Percentiles rank a stretch among this genome's conserved stretches.
Evolutionary conservation across 371 early-diverging fungal genomes (phyloP).

Genomic region (Apophysomyces variabilis): DNA sequence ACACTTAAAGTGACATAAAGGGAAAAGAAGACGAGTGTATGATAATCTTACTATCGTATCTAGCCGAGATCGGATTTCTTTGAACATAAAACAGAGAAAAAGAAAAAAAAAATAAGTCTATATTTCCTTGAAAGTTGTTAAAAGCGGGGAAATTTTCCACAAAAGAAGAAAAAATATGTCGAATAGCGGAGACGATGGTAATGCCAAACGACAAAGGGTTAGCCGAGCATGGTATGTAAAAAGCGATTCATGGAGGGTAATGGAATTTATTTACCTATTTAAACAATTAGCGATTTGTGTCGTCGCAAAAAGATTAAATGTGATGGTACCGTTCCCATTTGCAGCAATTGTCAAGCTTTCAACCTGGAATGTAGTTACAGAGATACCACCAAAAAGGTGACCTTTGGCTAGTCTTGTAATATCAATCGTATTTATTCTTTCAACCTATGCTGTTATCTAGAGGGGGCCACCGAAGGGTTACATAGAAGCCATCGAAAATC

Average conservation of each 20-base stretch:
- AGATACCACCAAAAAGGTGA: slow-evolving; percentile 52
- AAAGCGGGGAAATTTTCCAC: not conserved
- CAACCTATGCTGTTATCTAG: slow-evolving; percentile 22
- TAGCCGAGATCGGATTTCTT: not conserved
- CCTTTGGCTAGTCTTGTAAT: not conserved
- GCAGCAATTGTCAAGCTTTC: slow-evolving; percentile 51
- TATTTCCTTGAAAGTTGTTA: not conserved
- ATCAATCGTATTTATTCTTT: not conserved
- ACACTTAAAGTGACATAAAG: too few species aligned
- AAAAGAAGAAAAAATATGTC: slow-evolving; percentile 19
- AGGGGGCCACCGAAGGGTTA: slow-evolving; percentile 78
- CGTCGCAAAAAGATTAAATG: slow-evolving; percentile 73
- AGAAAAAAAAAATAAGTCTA: not conserved
- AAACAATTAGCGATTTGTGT: slow-evolving; percentile 49
- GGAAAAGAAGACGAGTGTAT: too few species aligned
- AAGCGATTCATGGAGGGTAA: too few species aligned
- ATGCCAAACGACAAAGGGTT: slow-evolving; percentile 46
- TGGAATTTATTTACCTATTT: too few species aligned
- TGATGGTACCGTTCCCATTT: slow-evolving; percentile 60
- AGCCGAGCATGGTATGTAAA: slow-evolving; percentile 52
- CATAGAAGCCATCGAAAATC: slow-evolving; percentile 73
- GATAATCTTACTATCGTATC: too few species aligned
- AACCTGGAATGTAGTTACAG: slow-evolving; percentile 48
- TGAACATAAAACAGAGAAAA: not conserved
- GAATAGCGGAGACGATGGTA: slow-evolving; percentile 21